Evolutionary conservation across 495 filamentous ascomycete genomes (phyloP), one percentile per base, ranked within the genome.

Genomic region (Aspergillus haitiensis): DNA sequence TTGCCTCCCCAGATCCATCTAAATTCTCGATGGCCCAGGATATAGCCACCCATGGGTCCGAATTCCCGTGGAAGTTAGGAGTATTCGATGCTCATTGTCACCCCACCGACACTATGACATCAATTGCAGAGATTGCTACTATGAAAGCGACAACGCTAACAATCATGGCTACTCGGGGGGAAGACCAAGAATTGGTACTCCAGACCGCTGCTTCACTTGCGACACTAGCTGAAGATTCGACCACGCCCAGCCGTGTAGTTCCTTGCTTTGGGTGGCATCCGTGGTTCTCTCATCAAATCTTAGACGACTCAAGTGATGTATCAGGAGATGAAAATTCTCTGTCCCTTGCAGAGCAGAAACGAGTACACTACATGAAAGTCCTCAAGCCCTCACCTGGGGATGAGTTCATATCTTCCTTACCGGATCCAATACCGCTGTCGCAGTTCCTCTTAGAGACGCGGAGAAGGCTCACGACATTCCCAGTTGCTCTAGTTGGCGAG

Each of bases 251-350:
- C 10, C 68, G 62, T 13, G 67, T 97, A 11, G 60, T 97, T 1
- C 93, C 94, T 0, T 87, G 86, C 33, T 98, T 97, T 75, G 94
- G 94, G n/a, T 97, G 93, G 92, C 94, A 98, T 71, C 95, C 95
- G 1, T 98, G 94, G 94, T 98, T 98, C 73, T 94, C 93, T 1
- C 81, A 98, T 69, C 88, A 95, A 61, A 82, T 96, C 56, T 84
- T 85, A 62, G 85, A 92, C 65, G 88, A 91, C 72, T 80, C 50
- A 64, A 66, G 48, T 65, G 70, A 3, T 53, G 71, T 61, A 47
- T 52, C 54, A 52, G 52, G 52, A 13, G 6, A 33, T 6, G 27
- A 56, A 11, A n/a, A 7, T 32, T 4, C 15, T 16, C 34, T 44
- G 18, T 34, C 13, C 31, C 11, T 12, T 1, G 52, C 21, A 16